These are phyloP conservation scores for Ruellia speciosa DNA, from an alignment of 305 asterid genomes.

Conservation along the genomic window DNA sequence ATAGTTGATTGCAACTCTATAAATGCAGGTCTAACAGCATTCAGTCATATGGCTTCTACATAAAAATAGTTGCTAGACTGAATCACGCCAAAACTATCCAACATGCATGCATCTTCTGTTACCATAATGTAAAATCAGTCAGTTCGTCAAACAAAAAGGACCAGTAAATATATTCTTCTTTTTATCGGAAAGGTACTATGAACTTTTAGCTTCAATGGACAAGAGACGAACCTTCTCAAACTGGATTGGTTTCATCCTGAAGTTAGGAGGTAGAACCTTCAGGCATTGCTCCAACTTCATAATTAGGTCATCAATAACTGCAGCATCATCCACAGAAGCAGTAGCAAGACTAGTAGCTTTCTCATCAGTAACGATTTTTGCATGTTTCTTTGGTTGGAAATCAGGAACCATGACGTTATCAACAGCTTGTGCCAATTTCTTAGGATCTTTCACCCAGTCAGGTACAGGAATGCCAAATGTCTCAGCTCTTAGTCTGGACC, in stretches of 20 bases:
- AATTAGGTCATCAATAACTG: constrained; percentile 59
- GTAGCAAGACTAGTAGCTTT: constrained; percentile 72
- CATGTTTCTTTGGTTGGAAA: constrained; percentile 61
- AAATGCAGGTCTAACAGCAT: background rate
- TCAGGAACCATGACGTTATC: constrained; percentile 66
- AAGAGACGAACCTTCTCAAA: constrained; percentile 67
- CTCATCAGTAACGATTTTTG: constrained; percentile 82
- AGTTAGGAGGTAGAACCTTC: constrained; percentile 47
- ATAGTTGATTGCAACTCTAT: background rate
- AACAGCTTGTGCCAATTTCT: constrained; percentile 62
- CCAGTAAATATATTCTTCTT: too few species aligned
- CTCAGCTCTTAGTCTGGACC: constrained; percentile 82
- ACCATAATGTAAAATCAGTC: background rate
- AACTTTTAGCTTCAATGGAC: background rate
- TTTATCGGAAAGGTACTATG: too few species aligned
- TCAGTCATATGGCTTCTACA: background rate
- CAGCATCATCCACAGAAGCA: constrained; percentile 79
- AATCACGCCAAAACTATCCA: too few species aligned
- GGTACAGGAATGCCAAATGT: constrained; percentile 76
- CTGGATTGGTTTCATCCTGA: constrained; percentile 81
- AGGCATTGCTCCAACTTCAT: constrained; percentile 56
- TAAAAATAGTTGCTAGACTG: too few species aligned
- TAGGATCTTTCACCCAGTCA: constrained; percentile 78
- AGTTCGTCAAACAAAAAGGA: too few species aligned
- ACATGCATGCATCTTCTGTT: too few species aligned